phyloP scores from a whole-genome alignment of 129 eudicot species.

The Daucus carota region DH1_v3.0 NC_030384.2:48573501-48574000 shows the following conservation, averaged over 20 bases:
- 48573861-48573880: conserved; percentile 74
- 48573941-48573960: conserved; percentile 79
- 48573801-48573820: conserved; percentile 78
- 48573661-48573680: conserved; percentile 72
- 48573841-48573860: conserved; percentile 37
- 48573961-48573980: conserved; percentile 87
- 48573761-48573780: conserved; percentile 49
- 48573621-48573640: conserved; percentile 83
- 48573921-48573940: conserved; percentile 68
- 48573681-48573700: conserved; percentile 68
- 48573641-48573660: conserved; percentile 53
- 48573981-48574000: conserved; percentile 95
- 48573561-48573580: conserved; percentile 42
- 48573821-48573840: conserved; percentile 48
- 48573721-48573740: conserved; percentile 92
- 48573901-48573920: conserved; percentile 96
- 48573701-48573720: conserved; percentile 86
- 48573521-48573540: not conserved
- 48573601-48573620: conserved; percentile 76
- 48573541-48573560: not conserved
- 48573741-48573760: conserved; percentile 61
- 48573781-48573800: conserved; percentile 68
- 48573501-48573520: not conserved
- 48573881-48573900: conserved; percentile 49
- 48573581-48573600: conserved; percentile 82